These are phyloP conservation scores for Vigna nakashimae DNA, from an alignment of 306 rosid species.

Conservation along the genomic window DNA sequence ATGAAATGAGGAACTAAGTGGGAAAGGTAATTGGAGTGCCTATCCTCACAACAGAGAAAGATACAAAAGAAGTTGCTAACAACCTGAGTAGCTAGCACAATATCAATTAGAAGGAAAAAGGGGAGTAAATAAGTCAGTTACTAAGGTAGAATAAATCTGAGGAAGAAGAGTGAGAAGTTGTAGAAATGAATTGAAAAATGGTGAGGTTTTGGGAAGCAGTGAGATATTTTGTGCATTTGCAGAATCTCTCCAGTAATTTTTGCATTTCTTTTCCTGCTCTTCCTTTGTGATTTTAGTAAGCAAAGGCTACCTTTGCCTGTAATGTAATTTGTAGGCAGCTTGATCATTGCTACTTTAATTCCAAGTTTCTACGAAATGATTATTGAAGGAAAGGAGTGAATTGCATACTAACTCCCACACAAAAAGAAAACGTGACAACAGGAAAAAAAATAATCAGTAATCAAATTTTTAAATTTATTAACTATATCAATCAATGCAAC, in stretches of 20 bases:
- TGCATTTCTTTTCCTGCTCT: not conserved
- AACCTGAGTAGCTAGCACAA: slow-evolving; percentile 15
- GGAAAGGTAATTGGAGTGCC: slow-evolving; percentile 2
- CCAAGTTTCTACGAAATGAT: not conserved
- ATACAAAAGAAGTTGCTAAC: slow-evolving; percentile 11
- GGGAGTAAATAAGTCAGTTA: not conserved
- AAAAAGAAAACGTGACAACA: not conserved
- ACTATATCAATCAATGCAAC: slow-evolving; percentile 13
- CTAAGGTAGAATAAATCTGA: slow-evolving; percentile 21
- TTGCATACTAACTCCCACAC: not conserved
- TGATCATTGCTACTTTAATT: slow-evolving; percentile 32
- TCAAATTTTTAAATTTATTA: slow-evolving; percentile 31
- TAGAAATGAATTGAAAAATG: slow-evolving; percentile 26
- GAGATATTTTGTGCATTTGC: slow-evolving; percentile 13
- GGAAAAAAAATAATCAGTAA: slow-evolving; percentile 22
- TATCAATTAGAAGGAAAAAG: slow-evolving; percentile 17
- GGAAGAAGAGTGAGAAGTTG: slow-evolving; percentile 1
- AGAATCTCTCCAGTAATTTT: slow-evolving; percentile 17
- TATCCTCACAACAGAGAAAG: slow-evolving; percentile 22
- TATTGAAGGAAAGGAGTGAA: slow-evolving; percentile 31
- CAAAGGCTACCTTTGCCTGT: slow-evolving; percentile 14
- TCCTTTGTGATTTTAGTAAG: slow-evolving; percentile 33
- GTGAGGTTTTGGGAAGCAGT: not conserved
- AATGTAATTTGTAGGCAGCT: slow-evolving; percentile 13
- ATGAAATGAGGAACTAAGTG: not conserved